Conservation (phyloP, 2,329 filamentous ascomycete species). For the Anthostomella pinea region DNA sequence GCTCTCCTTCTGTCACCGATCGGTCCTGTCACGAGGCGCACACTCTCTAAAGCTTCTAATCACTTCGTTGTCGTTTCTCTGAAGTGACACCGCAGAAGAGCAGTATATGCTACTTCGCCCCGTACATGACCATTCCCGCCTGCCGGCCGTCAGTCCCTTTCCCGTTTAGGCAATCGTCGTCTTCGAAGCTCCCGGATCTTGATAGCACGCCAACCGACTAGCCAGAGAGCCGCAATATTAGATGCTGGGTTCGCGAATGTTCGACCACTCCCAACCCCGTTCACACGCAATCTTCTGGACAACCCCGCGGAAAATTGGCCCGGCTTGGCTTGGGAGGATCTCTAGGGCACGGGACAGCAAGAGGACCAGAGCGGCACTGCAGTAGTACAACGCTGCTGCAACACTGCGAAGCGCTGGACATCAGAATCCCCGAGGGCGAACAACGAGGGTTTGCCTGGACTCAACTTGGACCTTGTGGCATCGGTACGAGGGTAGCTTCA, state of each 20-base stretch:
- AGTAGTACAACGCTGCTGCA: constrained; percentile 30
- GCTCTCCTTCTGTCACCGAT: constrained; percentile 22
- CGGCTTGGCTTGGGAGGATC: constrained; percentile 11
- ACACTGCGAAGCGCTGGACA: constrained; percentile 20
- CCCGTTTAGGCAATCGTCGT: constrained; percentile 25
- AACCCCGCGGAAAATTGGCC: constrained; percentile 1
- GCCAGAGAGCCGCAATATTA: constrained; percentile 19
- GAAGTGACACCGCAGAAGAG: constrained; percentile 22
- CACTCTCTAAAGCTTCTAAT: constrained; percentile 14
- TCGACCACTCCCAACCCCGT: neutral
- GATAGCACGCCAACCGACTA: constrained; percentile 18
- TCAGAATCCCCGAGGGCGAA: constrained; percentile 22
- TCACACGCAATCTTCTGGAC: too few species aligned
- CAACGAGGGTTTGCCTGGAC: constrained; percentile 22
- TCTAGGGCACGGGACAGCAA: constrained; percentile 17
- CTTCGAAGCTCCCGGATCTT: constrained; percentile 14
- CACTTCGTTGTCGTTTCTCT: constrained; percentile 16
- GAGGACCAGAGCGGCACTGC: constrained; percentile 19
- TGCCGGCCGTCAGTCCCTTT: constrained; percentile 22
- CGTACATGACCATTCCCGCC: constrained; percentile 21
- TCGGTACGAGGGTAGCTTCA: constrained; percentile 27
- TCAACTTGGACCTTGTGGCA: constrained; percentile 21
- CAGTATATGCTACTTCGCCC: constrained; percentile 13
- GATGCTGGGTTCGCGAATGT: constrained; percentile 22
- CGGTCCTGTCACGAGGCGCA: constrained; percentile 18